Base-by-base conservation (phyloP, 345 rosid species). In the Dipteronia dyeriana region DNA sequence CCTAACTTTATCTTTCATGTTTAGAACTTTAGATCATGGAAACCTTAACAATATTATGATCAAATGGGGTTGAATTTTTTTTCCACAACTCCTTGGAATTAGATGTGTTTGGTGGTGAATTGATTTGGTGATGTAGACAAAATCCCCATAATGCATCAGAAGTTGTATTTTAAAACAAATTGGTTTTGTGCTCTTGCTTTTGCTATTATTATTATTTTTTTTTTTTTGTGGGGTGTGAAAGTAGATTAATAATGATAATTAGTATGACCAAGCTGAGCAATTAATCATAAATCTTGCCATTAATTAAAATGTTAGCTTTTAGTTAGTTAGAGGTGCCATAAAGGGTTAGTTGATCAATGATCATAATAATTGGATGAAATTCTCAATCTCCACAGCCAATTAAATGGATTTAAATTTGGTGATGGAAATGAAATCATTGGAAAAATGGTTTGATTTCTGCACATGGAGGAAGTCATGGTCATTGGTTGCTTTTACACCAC, bases 281-380 rank as follows among this genome's bases (percentile, higher is more conserved):
- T 16, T 31, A 71, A 54, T 79, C 76, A 80, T 81, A 60, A 45
- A 82, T 75, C 70, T 22, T 76, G 79, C 87, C 90, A 80, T 78
- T 85, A 77, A 79, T 78, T 85, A 77, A 81, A 78, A 73, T 66
- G 7, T 3, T 8, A 22, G 73, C 78, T 77, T 68, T 73, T 4
- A 34, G 38, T 34, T 70, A 64, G 75, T 67, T 66, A 47, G 59
- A 76, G 79, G 71, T 68, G 63, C 63, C 22, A 39, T 8, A 22
- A 65, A 67, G 11, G 22, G 9, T 17, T 0, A 7, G n/a, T 17
- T 9, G 3, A 26, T 25, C 29, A 17, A 10, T 9, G 3, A 26
- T 25, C 29, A 17, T 47, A 41, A n/a, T 64, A 26, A 47, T 23
- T 61, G 16, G 25, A 57, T 5, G 47, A 68, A 49, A 41, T 26